Conservation (phyloP, 495 filamentous ascomycete genomes). For the Hamigera avellanea region DNA sequence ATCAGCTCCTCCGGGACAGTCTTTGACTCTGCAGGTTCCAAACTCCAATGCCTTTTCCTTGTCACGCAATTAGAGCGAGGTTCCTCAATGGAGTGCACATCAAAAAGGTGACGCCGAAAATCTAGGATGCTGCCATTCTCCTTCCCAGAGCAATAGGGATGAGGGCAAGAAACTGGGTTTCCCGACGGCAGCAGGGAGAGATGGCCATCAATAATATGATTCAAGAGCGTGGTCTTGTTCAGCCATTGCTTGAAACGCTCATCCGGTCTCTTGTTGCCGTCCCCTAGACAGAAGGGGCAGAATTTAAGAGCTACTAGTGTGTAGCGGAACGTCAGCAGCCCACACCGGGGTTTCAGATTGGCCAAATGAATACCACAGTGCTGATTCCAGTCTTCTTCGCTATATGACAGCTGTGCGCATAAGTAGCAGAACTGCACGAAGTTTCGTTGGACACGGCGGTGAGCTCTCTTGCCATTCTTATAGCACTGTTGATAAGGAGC, state of each 20-base stretch:
- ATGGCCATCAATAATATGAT: not conserved
- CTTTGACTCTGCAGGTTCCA: not conserved
- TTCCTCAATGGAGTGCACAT: not conserved
- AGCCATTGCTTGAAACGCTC: not conserved
- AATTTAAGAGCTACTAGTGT: not conserved
- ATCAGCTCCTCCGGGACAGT: too few relatives aligned
- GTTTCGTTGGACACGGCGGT: not conserved
- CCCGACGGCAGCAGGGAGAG: not conserved
- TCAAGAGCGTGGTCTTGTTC: not conserved
- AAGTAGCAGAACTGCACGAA: not conserved
- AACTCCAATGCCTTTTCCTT: not conserved
- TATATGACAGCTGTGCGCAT: not conserved
- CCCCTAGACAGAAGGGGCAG: not conserved
- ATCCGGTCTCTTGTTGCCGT: not conserved
- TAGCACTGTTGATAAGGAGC: conserved; percentile 1
- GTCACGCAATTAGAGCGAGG: conserved; percentile 1
- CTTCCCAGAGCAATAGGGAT: not conserved
- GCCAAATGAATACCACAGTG: not conserved
- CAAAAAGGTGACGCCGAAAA: not conserved
- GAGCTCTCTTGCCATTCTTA: conserved; percentile 1
- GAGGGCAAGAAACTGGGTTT: not conserved
- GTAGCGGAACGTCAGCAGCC: not conserved
- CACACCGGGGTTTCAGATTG: not conserved
- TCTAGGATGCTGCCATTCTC: not conserved
- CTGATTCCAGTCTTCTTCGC: not conserved